Conservation (phyloP, 1,139 yeast genomes). For the Taphrina wiesneri region DNA sequence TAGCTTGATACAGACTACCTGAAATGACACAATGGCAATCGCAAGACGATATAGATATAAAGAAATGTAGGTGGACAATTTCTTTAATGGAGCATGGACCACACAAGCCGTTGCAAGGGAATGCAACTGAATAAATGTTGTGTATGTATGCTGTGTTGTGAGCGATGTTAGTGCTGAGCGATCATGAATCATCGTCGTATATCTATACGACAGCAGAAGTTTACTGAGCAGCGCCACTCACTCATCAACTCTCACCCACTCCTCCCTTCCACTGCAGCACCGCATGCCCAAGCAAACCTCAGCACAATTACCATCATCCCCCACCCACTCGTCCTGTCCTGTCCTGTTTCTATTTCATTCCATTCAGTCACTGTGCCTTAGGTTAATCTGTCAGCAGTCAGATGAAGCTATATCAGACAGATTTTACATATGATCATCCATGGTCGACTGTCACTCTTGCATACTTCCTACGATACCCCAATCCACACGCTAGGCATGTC, state of each 20-base stretch:
- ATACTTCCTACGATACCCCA: slow-evolving; percentile 81
- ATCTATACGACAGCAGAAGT: too few relatives aligned
- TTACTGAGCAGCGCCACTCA: too few relatives aligned
- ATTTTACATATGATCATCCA: slow-evolving; percentile 46
- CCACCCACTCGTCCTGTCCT: not conserved
- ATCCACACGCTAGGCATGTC: slow-evolving; percentile 89
- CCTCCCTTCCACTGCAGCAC: not conserved
- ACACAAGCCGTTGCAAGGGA: too few relatives aligned
- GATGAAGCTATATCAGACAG: slow-evolving; percentile 31
- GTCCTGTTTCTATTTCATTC: not conserved
- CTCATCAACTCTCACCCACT: not conserved
- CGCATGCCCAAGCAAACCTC: not conserved
- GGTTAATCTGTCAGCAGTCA: not conserved
- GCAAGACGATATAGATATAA: too few relatives aligned
- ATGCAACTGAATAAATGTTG: too few relatives aligned
- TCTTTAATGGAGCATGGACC: too few relatives aligned
- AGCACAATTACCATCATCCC: not conserved
- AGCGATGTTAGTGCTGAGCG: too few relatives aligned
- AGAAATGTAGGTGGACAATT: too few relatives aligned
- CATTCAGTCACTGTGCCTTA: not conserved
- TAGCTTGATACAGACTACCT: too few relatives aligned
- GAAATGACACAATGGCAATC: too few relatives aligned
- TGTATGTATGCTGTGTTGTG: too few relatives aligned
- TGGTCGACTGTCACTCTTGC: slow-evolving; percentile 77
- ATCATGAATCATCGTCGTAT: too few relatives aligned